phyloP scores from a whole-genome alignment of 192 early-diverging fungal genomes.

The Allomyces javanicus region DNA sequence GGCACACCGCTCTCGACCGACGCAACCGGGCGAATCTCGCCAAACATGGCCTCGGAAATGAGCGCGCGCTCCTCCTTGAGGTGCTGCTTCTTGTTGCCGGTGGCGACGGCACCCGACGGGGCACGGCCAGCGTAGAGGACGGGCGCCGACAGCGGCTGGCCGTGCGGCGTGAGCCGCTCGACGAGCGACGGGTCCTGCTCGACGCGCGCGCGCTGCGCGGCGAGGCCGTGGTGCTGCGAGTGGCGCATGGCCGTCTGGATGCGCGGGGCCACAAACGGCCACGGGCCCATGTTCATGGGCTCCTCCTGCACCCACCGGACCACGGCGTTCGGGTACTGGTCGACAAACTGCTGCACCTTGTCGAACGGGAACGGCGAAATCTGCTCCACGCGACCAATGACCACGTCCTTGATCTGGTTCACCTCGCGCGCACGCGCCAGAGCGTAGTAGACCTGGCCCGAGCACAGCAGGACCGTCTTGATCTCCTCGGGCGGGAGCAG shows the following conservation, averaged over 20 bases:
- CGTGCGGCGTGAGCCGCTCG: slow-evolving; percentile 8
- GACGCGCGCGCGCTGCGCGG: slow-evolving; percentile 7
- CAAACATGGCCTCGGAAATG: slow-evolving; percentile 48
- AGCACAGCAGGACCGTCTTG: slow-evolving; percentile 81
- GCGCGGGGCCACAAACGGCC: slow-evolving; percentile 71
- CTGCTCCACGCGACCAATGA: slow-evolving; percentile 88
- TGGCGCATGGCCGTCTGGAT: slow-evolving; percentile 59
- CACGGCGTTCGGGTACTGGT: slow-evolving; percentile 80
- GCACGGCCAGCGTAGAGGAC: slow-evolving; percentile 69
- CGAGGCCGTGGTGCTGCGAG: slow-evolving; percentile 46
- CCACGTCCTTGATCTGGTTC: slow-evolving; percentile 75
- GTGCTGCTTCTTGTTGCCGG: slow-evolving; percentile 90
- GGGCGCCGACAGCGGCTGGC: slow-evolving; percentile 13
- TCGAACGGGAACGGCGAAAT: slow-evolving; percentile 91
- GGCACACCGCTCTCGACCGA: slow-evolving; percentile 51
- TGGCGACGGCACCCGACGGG: slow-evolving; percentile 71
- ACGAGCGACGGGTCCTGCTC: background rate
- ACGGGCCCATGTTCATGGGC: slow-evolving; percentile 81
- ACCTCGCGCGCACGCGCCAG: slow-evolving; percentile 67
- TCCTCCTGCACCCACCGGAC: slow-evolving; percentile 93
- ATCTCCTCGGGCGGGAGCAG: slow-evolving; percentile 66
- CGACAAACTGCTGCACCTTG: slow-evolving; percentile 58
- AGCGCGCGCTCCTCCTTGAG: slow-evolving; percentile 60
- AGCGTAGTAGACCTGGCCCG: slow-evolving; percentile 94
- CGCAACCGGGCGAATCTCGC: slow-evolving; percentile 40